Evolutionary conservation across 1,284 basidiomycete species (phyloP).

Genomic region (Taiwanofungus camphoratus): DNA sequence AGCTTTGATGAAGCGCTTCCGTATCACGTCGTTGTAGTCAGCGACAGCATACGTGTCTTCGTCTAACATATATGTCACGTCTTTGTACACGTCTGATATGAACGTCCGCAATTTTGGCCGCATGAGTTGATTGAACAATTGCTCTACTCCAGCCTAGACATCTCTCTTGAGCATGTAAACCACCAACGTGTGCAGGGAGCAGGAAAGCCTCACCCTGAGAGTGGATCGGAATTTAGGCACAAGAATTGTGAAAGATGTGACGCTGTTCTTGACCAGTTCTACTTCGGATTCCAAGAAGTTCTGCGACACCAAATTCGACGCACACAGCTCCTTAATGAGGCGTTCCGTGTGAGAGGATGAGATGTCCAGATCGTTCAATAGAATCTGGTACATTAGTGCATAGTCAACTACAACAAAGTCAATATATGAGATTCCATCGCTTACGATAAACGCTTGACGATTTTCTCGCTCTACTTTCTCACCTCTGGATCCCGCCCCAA

Average conservation of each 20-base stretch:
- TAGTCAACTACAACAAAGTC: too few relatives aligned
- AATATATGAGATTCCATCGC: too few relatives aligned
- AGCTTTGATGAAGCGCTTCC: conserved; percentile 81
- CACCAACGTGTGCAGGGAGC: conserved; percentile 7
- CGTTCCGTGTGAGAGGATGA: conserved; percentile 84
- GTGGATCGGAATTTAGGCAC: conserved; percentile 64
- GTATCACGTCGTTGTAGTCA: conserved; percentile 81
- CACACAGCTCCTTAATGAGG: conserved; percentile 65
- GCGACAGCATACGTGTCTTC: conserved; percentile 82
- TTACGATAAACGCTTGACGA: conserved; percentile 73
- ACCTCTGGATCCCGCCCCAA: conserved; percentile 38
- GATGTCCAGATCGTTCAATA: conserved; percentile 86
- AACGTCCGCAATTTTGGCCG: conserved; percentile 81
- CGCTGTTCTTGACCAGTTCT: conserved; percentile 36
- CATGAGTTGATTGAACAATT: conserved; percentile 90
- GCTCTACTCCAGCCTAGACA: conserved; percentile 80
- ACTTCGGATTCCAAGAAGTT: conserved; percentile 66
- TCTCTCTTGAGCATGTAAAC: conserved; percentile 10
- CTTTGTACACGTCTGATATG: conserved; percentile 84
- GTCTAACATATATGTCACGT: conserved; percentile 83
- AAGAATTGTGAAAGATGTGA: conserved; percentile 47
- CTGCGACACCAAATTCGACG: conserved; percentile 54
- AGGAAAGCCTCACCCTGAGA: conserved; percentile 50
- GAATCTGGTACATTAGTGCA: conserved; percentile 46
- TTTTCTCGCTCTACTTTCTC: conserved; percentile 79